phyloP scores from a whole-genome alignment of 2,329 filamentous ascomycete species.

The Penicillium expansum region DNA sequence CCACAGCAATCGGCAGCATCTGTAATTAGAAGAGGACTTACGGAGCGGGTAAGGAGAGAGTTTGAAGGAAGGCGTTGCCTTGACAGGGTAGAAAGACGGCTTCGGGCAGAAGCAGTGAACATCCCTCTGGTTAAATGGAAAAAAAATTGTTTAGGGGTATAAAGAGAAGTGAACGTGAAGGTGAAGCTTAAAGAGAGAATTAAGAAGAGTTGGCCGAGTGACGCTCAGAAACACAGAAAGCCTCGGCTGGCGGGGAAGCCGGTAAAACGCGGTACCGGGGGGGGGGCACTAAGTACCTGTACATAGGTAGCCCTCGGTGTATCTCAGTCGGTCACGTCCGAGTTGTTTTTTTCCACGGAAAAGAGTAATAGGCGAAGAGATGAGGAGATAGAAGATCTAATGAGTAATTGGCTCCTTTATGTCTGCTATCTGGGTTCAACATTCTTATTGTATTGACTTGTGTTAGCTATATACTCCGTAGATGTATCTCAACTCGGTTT shows the following conservation, averaged over 20 bases:
- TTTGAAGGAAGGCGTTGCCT: conserved; percentile 39
- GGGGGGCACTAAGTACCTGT: no score
- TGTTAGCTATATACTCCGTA: neutral
- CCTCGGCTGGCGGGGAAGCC: conserved; percentile 23
- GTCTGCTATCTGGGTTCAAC: neutral
- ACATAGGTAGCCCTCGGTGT: neutral
- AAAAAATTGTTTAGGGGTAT: conserved; percentile 5
- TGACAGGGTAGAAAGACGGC: conserved; percentile 43
- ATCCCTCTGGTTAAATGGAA: conserved; percentile 33
- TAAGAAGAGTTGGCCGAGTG: conserved; percentile 5
- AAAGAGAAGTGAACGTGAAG: conserved; percentile 13
- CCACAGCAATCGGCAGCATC: neutral
- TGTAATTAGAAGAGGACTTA: conserved; percentile 21
- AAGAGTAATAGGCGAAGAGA: neutral
- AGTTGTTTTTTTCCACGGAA: neutral
- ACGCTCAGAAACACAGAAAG: conserved; percentile 9
- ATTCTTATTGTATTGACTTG: neutral
- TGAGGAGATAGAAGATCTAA: neutral
- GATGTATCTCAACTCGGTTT: neutral
- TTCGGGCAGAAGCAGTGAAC: conserved; percentile 45
- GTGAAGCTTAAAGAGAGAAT: conserved; percentile 12
- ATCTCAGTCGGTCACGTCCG: conserved; percentile 12
- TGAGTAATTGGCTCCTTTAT: neutral
- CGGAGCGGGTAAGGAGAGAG: conserved; percentile 35
- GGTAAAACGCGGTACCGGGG: conserved; percentile 10